These are phyloP conservation scores for Debaryomyces psychrophilus DNA, from an alignment of 1,139 yeast species.

Conservation along the genomic window DNA sequence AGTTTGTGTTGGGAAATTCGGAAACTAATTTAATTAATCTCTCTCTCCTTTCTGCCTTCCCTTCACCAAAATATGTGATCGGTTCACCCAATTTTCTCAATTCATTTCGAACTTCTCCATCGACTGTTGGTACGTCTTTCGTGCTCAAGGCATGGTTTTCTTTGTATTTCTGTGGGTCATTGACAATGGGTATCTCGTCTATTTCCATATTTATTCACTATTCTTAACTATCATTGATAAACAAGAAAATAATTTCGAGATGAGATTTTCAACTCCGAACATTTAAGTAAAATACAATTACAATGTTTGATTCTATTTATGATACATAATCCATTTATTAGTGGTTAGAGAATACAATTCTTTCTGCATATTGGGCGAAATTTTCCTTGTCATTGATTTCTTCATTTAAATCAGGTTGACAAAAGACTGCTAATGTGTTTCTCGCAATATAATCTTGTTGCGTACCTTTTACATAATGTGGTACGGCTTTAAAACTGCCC, in stretches of 20 bases:
- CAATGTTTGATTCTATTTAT: neutral
- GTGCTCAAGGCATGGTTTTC: slow-evolving; percentile 8
- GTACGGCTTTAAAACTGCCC: slow-evolving; percentile 60
- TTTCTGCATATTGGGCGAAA: slow-evolving; percentile 53
- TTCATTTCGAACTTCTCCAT: slow-evolving; percentile 55
- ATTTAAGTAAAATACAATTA: neutral
- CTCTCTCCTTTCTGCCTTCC: slow-evolving; percentile 59
- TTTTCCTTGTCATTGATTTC: slow-evolving; percentile 45
- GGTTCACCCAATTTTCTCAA: slow-evolving; percentile 62
- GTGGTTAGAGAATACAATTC: slow-evolving; percentile 41
- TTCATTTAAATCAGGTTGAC: slow-evolving; percentile 62
- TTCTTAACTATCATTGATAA: neutral
- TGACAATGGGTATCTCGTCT: slow-evolving; percentile 28
- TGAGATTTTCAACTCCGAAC: slow-evolving; percentile 5
- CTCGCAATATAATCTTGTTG: slow-evolving; percentile 42
- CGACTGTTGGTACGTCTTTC: slow-evolving; percentile 59
- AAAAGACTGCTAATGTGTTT: slow-evolving; percentile 65
- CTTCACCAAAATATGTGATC: slow-evolving; percentile 62
- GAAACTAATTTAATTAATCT: slow-evolving; percentile 43
- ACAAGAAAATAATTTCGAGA: neutral
- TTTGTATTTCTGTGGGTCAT: slow-evolving; percentile 20
- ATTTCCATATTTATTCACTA: slow-evolving; percentile 22
- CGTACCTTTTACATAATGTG: slow-evolving; percentile 59
- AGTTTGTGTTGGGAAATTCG: slow-evolving; percentile 19
- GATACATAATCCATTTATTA: slow-evolving; percentile 11